A percentile compares a stretch with the other conserved stretches of the same genome.
Evolutionary conservation across 331 rosid genomes (phyloP).

Genomic region (Malus hybrid): DNA sequence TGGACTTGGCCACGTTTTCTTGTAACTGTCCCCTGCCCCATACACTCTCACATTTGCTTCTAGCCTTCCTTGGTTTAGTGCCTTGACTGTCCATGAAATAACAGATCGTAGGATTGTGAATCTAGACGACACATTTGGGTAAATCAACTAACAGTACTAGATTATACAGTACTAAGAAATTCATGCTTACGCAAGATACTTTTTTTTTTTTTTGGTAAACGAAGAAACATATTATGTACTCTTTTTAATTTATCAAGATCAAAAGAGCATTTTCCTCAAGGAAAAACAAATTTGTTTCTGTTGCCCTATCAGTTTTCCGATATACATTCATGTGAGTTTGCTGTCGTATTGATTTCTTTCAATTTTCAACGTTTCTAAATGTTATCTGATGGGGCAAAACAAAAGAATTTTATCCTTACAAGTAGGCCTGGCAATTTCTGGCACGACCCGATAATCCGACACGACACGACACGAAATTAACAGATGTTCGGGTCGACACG

Average conservation of each 20-base stretch:
- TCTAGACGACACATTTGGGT: not conserved
- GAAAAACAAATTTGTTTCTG: not conserved
- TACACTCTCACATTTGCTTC: constrained; percentile 61
- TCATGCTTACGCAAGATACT: not conserved
- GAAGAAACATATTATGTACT: not conserved
- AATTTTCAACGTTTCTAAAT: not conserved
- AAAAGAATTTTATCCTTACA: not conserved
- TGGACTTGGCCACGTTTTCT: constrained; percentile 76
- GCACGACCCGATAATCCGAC: too few species aligned
- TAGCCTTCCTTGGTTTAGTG: constrained; percentile 63
- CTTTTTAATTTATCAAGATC: not conserved
- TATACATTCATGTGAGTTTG: not conserved
- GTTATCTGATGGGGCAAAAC: not conserved
- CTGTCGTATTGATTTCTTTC: not conserved
- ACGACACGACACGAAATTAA: too few species aligned
- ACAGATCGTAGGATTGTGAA: not conserved
- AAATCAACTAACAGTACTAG: not conserved
- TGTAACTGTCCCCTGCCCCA: constrained; percentile 36
- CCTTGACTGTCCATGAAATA: constrained; percentile 46
- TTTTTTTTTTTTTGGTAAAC: not conserved
- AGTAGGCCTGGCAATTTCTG: not conserved
- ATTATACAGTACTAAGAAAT: not conserved
- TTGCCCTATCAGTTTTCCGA: not conserved
- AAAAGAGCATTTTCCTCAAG: not conserved
- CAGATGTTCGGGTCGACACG: too few species aligned